Conservation (phyloP, 495 filamentous ascomycete species). For the Aspergillus incahuasiensis region DNA sequence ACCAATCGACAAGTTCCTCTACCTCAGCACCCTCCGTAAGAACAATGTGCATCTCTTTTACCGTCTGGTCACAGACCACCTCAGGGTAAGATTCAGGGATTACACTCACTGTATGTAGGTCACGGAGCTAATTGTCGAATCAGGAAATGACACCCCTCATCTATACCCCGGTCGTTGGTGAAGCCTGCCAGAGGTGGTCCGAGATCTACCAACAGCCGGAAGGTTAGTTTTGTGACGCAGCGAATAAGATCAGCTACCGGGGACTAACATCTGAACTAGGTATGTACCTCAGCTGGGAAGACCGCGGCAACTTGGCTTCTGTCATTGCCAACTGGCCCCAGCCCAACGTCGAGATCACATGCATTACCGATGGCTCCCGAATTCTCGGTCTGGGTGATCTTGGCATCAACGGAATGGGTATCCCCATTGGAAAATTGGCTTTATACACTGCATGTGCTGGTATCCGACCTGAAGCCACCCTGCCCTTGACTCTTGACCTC, state of each 20-base stretch:
- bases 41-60: conserved; percentile 94
- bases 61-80: conserved; percentile 82
- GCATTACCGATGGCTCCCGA: conserved; percentile 93
- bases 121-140: conserved; percentile 16
- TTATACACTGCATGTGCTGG: conserved; percentile 95
- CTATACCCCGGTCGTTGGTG: conserved; percentile 95
- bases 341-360: conserved; percentile 84
- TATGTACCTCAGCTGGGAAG: conserved; percentile 87
- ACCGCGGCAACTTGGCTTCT: conserved; percentile 74
- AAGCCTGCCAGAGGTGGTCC: conserved; percentile 93
- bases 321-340: conserved; percentile 91
- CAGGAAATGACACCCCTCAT: conserved; percentile 90
- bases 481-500: conserved; percentile 87
- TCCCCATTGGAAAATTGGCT: conserved; percentile 91
- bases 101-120: neutral
- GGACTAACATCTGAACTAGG: conserved; percentile 34
- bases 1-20: conserved; percentile 89
- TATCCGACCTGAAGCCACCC: conserved; percentile 86
- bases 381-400: conserved; percentile 95
- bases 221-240: conserved; percentile 44
- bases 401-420: conserved; percentile 96
- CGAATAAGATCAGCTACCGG: conserved; percentile 12
- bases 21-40: conserved; percentile 80
- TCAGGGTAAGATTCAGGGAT: conserved; percentile 50
- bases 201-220: conserved; percentile 94